Evolutionary conservation across 345 rosid species (phyloP).

Genomic region (Passiflora organensis): DNA sequence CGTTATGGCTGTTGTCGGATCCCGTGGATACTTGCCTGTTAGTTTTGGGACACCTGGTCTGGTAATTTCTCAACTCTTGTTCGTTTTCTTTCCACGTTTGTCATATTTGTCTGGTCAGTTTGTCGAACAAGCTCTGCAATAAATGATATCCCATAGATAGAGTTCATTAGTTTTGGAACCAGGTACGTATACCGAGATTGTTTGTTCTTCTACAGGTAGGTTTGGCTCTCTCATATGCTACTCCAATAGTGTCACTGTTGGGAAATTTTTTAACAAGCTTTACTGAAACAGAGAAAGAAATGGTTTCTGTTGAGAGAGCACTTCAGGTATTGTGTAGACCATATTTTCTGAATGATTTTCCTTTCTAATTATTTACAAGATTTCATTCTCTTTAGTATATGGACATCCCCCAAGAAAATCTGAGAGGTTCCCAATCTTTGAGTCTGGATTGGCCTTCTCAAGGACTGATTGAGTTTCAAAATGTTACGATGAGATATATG

Average conservation of each 20-base stretch:
- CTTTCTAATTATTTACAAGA: conserved; percentile 11
- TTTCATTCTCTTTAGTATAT: conserved; percentile 49
- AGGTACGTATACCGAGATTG: not conserved
- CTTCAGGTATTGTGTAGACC: conserved; percentile 50
- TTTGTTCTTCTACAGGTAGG: conserved; percentile 54
- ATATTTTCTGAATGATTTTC: not conserved
- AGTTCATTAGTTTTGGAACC: too few relatives aligned
- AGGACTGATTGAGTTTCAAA: conserved; percentile 67
- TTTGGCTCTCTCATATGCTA: conserved; percentile 85
- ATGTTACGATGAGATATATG: conserved; percentile 74
- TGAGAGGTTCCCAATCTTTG: conserved; percentile 40
- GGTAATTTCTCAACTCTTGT: conserved; percentile 39
- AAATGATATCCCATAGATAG: too few relatives aligned
- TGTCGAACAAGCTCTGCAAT: not conserved
- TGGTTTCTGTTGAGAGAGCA: conserved; percentile 88
- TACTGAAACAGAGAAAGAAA: conserved; percentile 94
- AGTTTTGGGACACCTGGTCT: conserved; percentile 83
- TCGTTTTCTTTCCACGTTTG: conserved; percentile 5
- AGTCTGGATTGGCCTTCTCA: conserved; percentile 60
- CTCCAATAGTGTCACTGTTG: conserved; percentile 75
- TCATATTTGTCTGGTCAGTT: not conserved
- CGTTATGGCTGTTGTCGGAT: conserved; percentile 69
- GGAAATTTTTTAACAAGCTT: conserved; percentile 88
- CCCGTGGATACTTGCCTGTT: conserved; percentile 53
- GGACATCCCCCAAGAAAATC: conserved; percentile 83